Evolutionary conservation across 2,329 filamentous ascomycete species (phyloP).

Genomic region (Dichotomopilus funicola): DNA sequence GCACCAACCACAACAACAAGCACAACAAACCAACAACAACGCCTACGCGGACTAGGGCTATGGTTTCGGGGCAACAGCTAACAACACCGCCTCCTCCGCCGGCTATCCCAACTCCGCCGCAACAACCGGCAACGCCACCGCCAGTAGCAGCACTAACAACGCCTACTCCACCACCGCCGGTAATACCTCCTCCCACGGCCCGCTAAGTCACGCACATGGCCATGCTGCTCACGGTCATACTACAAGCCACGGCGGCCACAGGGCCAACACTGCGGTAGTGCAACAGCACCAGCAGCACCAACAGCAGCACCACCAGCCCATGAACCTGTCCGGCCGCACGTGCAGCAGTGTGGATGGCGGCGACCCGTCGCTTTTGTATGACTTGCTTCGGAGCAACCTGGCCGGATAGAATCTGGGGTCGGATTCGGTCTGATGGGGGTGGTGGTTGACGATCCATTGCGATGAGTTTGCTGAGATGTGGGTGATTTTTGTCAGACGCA

Average conservation of each 20-base stretch:
- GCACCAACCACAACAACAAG: too few relatives aligned
- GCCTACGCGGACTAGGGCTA: conserved; percentile 32
- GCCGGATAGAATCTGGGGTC: conserved; percentile 1
- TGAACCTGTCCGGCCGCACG: conserved; percentile 24
- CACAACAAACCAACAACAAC: conserved; percentile 16
- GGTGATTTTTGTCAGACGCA: too few relatives aligned
- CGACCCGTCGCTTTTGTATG: conserved; percentile 23
- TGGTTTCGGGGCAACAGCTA: conserved; percentile 24
- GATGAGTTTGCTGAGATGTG: too few relatives aligned
- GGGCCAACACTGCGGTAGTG: too few relatives aligned
- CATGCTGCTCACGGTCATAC: too few relatives aligned
- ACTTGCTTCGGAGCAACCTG: conserved; percentile 21
- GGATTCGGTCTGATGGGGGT: not conserved
- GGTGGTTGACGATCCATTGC: too few relatives aligned
- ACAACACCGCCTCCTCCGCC: conserved; percentile 14
- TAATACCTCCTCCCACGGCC: conserved; percentile 2
- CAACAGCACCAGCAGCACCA: not conserved
- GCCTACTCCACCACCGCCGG: conserved; percentile 10
- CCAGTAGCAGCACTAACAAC: conserved; percentile 7
- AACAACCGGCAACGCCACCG: conserved; percentile 7
- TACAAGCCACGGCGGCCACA: too few relatives aligned
- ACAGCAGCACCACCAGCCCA: conserved; percentile 23
- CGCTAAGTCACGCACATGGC: not conserved
- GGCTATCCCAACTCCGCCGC: conserved; percentile 20
- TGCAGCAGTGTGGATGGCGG: conserved; percentile 24